These are phyloP conservation scores for Dispira simplex DNA, from an alignment of 192 early-diverging fungal species.

Conservation along the genomic window DNA sequence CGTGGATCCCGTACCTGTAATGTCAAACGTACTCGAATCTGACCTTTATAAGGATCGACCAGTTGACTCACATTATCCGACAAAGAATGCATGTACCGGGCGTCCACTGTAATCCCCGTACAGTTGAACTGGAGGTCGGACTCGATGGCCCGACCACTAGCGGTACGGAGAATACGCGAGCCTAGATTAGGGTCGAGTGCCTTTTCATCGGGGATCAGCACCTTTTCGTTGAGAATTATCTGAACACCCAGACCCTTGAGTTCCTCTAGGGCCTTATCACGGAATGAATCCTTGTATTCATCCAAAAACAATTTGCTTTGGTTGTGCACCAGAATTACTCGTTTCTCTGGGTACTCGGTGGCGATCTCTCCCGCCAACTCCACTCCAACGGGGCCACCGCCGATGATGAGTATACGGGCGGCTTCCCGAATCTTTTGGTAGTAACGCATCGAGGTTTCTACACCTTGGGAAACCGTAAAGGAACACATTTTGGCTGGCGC, in stretches of 20 bases:
- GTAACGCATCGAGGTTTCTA: conserved; percentile 15
- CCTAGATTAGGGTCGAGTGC: conserved; percentile 21
- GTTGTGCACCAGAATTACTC: conserved; percentile 30
- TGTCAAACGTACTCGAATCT: conserved; percentile 28
- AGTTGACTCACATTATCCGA: conserved; percentile 13
- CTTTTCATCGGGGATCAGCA: conserved; percentile 18
- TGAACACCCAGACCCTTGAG: conserved; percentile 26
- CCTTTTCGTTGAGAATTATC: conserved; percentile 32
- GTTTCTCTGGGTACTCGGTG: conserved; percentile 25
- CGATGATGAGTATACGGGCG: conserved; percentile 37
- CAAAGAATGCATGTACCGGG: conserved; percentile 28
- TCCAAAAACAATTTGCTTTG: conserved; percentile 22
- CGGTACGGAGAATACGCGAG: conserved; percentile 24
- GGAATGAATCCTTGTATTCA: conserved; percentile 26
- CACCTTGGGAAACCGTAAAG: conserved; percentile 18
- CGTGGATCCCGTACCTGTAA: conserved; percentile 23
- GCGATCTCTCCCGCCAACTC: conserved; percentile 41
- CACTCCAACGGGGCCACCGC: conserved; percentile 48
- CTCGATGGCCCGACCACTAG: conserved; percentile 23
- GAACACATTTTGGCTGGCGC: conserved; percentile 27
- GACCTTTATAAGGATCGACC: conserved; percentile 19
- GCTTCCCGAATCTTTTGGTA: conserved; percentile 30
- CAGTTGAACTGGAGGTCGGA: conserved; percentile 40
- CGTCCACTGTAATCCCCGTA: conserved; percentile 23
- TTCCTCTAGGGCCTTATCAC: conserved; percentile 22